Percentiles rank a stretch among this genome's conserved stretches.
These are phyloP conservation scores for Ascochyta koolunga DNA, from an alignment of 2,329 filamentous ascomycete species.

Conservation along the genomic window DNA sequence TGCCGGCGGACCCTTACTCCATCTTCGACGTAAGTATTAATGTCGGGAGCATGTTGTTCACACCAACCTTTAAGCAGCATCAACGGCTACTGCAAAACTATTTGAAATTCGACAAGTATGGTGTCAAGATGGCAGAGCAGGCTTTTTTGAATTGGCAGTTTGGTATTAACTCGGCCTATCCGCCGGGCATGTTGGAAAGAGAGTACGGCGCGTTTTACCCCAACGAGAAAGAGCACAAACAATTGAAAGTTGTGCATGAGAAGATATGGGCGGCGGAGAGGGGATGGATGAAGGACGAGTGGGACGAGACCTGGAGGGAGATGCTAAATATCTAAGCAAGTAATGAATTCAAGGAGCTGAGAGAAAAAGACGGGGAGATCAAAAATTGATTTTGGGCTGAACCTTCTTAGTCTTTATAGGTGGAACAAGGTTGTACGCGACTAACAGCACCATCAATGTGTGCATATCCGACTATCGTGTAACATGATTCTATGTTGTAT, in stretches of 20 bases:
- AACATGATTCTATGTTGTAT: no score
- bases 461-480: no score
- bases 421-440: no score
- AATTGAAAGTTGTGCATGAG: constrained; percentile 44
- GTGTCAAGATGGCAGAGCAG: constrained; percentile 42
- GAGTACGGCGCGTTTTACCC: constrained; percentile 40
- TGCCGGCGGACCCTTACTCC: constrained; percentile 12
- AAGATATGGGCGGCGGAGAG: constrained; percentile 38
- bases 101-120: constrained; percentile 37
- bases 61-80: constrained; percentile 38
- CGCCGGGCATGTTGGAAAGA: constrained; percentile 29
- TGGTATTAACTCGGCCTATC: constrained; percentile 34
- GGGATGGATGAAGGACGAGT: constrained; percentile 34
- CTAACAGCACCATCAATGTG: background rate
- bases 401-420: no score
- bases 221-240: constrained; percentile 28
- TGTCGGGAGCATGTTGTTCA: constrained; percentile 42
- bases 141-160: constrained; percentile 46
- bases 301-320: constrained; percentile 32
- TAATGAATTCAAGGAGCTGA: constrained; percentile 23
- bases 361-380: constrained; percentile 17
- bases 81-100: constrained; percentile 41
- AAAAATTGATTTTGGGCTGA: background rate
- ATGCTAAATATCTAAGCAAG: constrained; percentile 36
- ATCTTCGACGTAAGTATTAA: constrained; percentile 32